A percentile compares a stretch with the other conserved stretches of the same genome.
Conservation (phyloP, 306 rosid species). For the Parietaria judaica region DNA sequence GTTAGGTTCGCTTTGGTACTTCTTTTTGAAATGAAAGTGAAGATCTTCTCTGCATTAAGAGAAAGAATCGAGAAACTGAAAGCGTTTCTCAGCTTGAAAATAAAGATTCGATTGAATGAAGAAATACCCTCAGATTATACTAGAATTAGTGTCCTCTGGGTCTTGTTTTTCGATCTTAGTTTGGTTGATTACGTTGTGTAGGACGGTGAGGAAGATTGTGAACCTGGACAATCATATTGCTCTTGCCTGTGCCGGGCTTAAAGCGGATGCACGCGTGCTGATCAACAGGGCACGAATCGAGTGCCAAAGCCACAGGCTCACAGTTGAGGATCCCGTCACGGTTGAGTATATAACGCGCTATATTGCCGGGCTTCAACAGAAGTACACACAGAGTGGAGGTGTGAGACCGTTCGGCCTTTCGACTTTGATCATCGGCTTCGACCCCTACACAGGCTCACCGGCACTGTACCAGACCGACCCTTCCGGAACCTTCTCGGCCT, state of each 20-base stretch:
- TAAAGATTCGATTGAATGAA: no score
- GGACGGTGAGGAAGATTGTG: conserved; percentile 56
- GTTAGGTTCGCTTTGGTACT: no score
- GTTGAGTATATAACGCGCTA: conserved; percentile 90
- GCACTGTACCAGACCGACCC: conserved; percentile 91
- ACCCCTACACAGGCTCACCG: conserved; percentile 64
- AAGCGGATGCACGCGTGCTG: conserved; percentile 94
- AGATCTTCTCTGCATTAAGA: not conserved
- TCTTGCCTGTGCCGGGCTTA: conserved; percentile 94
- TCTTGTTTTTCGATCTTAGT: not conserved
- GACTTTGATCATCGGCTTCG: conserved; percentile 87
- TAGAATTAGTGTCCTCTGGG: conserved; percentile 1
- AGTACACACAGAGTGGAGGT: conserved; percentile 98
- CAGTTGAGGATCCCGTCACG: conserved; percentile 91
- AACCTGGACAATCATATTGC: conserved; percentile 57
- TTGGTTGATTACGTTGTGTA: conserved; percentile 15
- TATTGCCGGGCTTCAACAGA: conserved; percentile 97
- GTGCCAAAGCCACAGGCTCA: conserved; percentile 92
- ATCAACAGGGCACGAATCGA: conserved; percentile 84
- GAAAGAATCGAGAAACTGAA: no score
- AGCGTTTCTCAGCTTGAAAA: no score
- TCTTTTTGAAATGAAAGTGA: not conserved
- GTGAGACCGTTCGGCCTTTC: conserved; percentile 98
- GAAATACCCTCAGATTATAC: not conserved
- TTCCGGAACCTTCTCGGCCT: conserved; percentile 93